Evolutionary conservation across 2,329 filamentous ascomycete genomes (phyloP), one percentile per base, ranked within the genome.

Genomic region (Microdochium trichocladiopsis): DNA sequence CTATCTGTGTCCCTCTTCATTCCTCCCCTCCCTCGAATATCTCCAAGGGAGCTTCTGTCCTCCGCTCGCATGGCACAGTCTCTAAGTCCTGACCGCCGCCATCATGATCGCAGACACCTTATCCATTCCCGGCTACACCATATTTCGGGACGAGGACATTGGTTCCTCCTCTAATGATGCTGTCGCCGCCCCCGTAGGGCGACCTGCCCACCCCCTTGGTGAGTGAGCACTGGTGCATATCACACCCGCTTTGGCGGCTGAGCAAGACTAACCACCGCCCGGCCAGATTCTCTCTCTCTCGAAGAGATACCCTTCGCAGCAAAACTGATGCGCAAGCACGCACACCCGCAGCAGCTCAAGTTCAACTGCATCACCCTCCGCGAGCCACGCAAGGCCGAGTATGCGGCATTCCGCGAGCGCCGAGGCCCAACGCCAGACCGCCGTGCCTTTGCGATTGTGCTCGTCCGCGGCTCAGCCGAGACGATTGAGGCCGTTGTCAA

Each of bases 321-420:
- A 43, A 75, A 76, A 56, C 65, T 80, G 45, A 70, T 83, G 54
- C 67, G 74, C 31, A 68, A 71, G 5, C 53, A 69, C 56, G 66
- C 66, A 16, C 56, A 50, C 43, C 60, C 66, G 50, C 63, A 61
- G 50, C 55, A 58, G 11, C 50, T 71, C 49, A 72, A 73, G 57
- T 72, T 73, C 74, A 89, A 89, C 69, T 79, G 78, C 58, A 78
- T 90, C 50, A 87, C 82, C 22, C 72, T 87, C 3, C 76, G 84
- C 50, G 83, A 88, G 60, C 84, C 84, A 2, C 71, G 74, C 37
- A 88, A 88, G 71, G 57, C 72, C 76, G 55, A 76, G n/a, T 87
- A 85, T 63, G 69, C 82, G 18, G 82, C 84, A 50, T 84, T 82
- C 36, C 76, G 82, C 52, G 69, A 69, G 25, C 75, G 78, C 24